Evolutionary conservation across 495 filamentous ascomycete genomes (phyloP), one percentile per base, ranked within the genome.

Genomic region (Annulohypoxylon maeteangense): DNA sequence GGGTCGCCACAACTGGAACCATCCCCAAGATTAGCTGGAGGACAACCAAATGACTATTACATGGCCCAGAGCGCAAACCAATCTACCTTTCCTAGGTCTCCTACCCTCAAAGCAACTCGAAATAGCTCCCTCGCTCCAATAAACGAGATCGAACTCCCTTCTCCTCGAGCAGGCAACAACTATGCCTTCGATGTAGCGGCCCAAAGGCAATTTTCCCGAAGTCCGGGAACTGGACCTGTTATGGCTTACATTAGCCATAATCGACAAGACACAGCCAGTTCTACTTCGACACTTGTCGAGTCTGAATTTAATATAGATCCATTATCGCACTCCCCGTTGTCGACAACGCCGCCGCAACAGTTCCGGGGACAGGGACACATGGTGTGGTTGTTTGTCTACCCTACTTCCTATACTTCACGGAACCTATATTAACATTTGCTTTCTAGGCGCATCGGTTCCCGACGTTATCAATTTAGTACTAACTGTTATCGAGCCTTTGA

Each of bases 121-220:
- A 68, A 68, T 7, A 31, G 48, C 1, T 65, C 72, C 1, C 47
- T 72, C 20, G 50, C 29, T 32, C 72, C 72, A 44, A 72, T 75
- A 42, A 45, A 53, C 36, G 72, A 75, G 34, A 36, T 53, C 29
- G 72, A 75, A 44, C 69, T 75, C 27, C 72, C 72, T 4, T 61
- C 72, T 25, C 45, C 69, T 2, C 34, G 29, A 58, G 47, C 54
- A 20, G 44, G 42, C 3, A 47, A 11, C 12, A 34, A 12, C n/a
- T 50, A 20, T 1, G 48, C 58, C 23, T 23, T 36, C 12, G n/a
- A 45, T 42, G 14, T 16, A 16, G 45, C 12, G 2, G 20, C 44
- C 0, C 29, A 38, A 42, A 51, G 68, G n/a, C 68, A 53, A 36
- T 20, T 7, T 12, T 34, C 22, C 14, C 11, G n/a, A 38, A 45